Conservation (phyloP, 805 yeast species). For the Helenozyma rhizophorensis region DNA sequence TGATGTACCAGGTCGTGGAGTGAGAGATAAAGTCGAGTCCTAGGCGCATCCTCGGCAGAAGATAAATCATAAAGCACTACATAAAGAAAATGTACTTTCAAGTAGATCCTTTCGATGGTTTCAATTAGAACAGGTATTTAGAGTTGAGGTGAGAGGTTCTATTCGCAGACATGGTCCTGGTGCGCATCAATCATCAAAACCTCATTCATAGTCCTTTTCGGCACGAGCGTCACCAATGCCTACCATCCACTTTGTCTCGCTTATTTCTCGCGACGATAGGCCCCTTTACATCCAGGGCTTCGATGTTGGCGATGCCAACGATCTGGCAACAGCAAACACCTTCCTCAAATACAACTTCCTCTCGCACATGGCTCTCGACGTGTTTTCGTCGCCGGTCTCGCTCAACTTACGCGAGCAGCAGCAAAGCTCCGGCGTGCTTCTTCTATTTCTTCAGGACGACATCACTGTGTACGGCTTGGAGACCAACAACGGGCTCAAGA, state of each 20-base stretch:
- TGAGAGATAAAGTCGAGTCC: too few species aligned
- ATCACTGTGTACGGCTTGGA: slow-evolving; percentile 65
- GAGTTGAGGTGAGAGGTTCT: too few species aligned
- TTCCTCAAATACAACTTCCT: slow-evolving; percentile 62
- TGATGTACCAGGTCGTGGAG: too few species aligned
- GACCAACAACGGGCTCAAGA: slow-evolving; percentile 63
- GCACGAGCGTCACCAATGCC: too few species aligned
- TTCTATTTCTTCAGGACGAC: slow-evolving; percentile 65
- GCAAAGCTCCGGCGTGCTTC: slow-evolving; percentile 25
- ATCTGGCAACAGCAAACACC: slow-evolving; percentile 29
- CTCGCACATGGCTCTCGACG: slow-evolving; percentile 73
- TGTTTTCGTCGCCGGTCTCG: slow-evolving; percentile 52
- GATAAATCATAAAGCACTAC: too few species aligned
- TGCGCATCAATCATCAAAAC: too few species aligned
- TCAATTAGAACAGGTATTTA: too few species aligned
- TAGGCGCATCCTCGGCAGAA: too few species aligned
- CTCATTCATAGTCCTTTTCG: too few species aligned
- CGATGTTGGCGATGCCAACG: slow-evolving; percentile 12
- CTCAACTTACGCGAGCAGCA: slow-evolving; percentile 37
- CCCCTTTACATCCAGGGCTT: slow-evolving; percentile 61
- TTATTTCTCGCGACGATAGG: slow-evolving; percentile 53
- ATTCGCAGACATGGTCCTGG: too few species aligned
- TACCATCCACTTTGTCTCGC: slow-evolving; percentile 47
- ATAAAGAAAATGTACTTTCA: too few species aligned
- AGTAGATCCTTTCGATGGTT: too few species aligned